These are phyloP conservation scores for Oryza officinalis DNA, from an alignment of 176 grass and related monocot genomes.

Conservation along the genomic window DNA sequence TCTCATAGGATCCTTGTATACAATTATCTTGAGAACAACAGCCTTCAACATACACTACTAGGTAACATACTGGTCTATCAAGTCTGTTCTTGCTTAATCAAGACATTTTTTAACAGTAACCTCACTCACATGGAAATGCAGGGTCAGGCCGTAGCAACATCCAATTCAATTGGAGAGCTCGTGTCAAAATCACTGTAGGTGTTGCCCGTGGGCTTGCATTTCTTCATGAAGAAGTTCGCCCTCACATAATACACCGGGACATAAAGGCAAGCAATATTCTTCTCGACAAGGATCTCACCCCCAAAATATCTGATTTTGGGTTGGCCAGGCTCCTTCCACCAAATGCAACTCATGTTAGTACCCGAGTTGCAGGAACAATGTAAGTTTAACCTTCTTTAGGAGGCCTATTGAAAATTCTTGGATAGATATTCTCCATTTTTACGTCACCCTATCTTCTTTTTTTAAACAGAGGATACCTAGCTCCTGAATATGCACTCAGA, in stretches of 20 bases:
- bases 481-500: slow-evolving; percentile 82
- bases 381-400: slow-evolving; percentile 34
- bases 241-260: slow-evolving; percentile 81
- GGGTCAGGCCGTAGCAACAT: slow-evolving; percentile 56
- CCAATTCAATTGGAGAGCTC: slow-evolving; percentile 68
- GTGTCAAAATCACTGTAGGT: slow-evolving; percentile 73
- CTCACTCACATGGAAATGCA: slow-evolving; percentile 34
- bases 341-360: slow-evolving; percentile 87
- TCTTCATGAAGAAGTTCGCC: slow-evolving; percentile 72
- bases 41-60: slow-evolving; percentile 71
- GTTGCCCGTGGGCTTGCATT: slow-evolving; percentile 72
- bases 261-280: slow-evolving; percentile 96
- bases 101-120: slow-evolving; percentile 1
- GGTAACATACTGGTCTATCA: slow-evolving; percentile 46
- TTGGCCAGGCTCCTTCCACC: slow-evolving; percentile 73
- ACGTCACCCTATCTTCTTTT: neutral
- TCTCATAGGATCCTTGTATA: slow-evolving; percentile 78
- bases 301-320: slow-evolving; percentile 93
- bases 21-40: slow-evolving; percentile 86
- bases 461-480: slow-evolving; percentile 65
- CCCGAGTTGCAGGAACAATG: slow-evolving; percentile 82
- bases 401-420: neutral
- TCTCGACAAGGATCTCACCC: slow-evolving; percentile 75
- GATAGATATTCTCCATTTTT: neutral
- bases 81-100: neutral